Conservation (phyloP, 768 basidiomycete species). For the Suillus hirtellus region DNA sequence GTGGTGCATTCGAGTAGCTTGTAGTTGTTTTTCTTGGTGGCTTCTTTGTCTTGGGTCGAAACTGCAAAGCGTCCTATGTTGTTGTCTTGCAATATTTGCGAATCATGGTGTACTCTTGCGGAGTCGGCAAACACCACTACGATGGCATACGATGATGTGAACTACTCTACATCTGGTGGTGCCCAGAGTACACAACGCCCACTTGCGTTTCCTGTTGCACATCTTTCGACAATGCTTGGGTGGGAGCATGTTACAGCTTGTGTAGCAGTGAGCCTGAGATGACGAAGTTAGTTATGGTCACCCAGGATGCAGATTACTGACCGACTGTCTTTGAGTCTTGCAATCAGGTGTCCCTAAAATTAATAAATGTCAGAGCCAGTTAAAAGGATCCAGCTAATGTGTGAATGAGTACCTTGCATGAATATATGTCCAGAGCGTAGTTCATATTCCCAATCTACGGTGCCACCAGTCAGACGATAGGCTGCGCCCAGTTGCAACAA, state of each 20-base stretch:
- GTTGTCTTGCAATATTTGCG: too few relatives aligned
- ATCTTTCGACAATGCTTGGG: conserved; percentile 71
- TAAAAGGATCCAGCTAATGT: neutral
- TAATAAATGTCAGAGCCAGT: neutral
- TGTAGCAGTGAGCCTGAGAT: conserved; percentile 68
- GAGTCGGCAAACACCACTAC: too few relatives aligned
- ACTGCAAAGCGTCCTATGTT: too few relatives aligned
- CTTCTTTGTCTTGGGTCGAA: too few relatives aligned
- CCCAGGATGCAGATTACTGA: conserved; percentile 29
- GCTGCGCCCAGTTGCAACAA: conserved; percentile 5
- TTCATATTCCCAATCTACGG: conserved; percentile 75
- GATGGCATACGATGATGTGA: neutral
- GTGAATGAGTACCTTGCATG: conserved; percentile 55
- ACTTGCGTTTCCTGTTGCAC: conserved; percentile 74
- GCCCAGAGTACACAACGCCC: conserved; percentile 85
- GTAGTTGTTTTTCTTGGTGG: too few relatives aligned
- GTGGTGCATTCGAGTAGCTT: neutral
- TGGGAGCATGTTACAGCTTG: conserved; percentile 93
- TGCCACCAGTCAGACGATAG: neutral
- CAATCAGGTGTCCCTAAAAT: conserved; percentile 66
- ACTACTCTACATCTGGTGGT: conserved; percentile 31
- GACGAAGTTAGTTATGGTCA: neutral
- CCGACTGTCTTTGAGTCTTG: conserved; percentile 62
- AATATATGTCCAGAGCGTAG: conserved; percentile 73
- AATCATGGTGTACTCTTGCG: too few relatives aligned